These are phyloP conservation scores for Ustilago cynodontis DNA, from an alignment of 1,284 basidiomycete genomes.

Conservation along the genomic window DNA sequence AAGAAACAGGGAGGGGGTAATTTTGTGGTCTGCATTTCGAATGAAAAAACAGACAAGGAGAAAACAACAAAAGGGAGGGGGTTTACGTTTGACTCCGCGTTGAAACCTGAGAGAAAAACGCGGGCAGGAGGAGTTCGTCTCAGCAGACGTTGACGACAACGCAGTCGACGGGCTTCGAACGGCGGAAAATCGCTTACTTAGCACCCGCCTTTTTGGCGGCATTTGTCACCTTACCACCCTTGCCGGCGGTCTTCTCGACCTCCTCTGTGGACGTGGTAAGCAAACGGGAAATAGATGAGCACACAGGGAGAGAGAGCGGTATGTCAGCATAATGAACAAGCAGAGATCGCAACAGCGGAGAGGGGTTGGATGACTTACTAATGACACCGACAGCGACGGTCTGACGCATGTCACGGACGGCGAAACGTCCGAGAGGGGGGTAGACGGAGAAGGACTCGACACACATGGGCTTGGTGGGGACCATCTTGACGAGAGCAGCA, in stretches of 20 bases:
- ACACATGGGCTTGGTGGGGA: constrained; percentile 97
- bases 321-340: background rate
- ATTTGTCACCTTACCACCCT: constrained; percentile 81
- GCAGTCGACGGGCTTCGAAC: no score
- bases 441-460: constrained; percentile 98
- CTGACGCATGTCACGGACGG: constrained; percentile 74
- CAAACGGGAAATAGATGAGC: no score
- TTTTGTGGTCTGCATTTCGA: background rate
- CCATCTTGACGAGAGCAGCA: constrained; percentile 94
- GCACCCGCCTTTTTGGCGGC: constrained; percentile 88
- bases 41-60: background rate
- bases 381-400: constrained; percentile 77
- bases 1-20: background rate
- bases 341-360: background rate
- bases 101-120: constrained; percentile 4
- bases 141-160: no score
- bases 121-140: no score
- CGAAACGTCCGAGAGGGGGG: constrained; percentile 98
- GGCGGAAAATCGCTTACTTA: no score
- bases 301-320: background rate
- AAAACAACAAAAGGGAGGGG: background rate
- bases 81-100: background rate
- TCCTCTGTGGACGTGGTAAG: background rate
- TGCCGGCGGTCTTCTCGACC: constrained; percentile 34
- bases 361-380: constrained; percentile 75